These are phyloP conservation scores for Oryza longistaminata DNA, from an alignment of 176 grass and related monocot species.

Conservation along the genomic window DNA sequence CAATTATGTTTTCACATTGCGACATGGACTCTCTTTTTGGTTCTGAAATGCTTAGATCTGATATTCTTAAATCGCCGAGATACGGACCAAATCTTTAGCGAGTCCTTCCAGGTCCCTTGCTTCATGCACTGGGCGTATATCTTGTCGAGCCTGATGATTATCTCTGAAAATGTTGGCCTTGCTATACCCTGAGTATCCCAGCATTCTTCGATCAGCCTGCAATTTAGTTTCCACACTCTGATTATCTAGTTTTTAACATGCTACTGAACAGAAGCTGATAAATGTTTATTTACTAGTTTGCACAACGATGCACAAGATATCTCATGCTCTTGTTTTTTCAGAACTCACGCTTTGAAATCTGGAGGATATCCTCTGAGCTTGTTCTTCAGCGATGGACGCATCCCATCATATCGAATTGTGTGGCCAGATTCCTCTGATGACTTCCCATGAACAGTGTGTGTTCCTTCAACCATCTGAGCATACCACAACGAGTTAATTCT, in stretches of 20 bases:
- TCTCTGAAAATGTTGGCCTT: constrained; percentile 88
- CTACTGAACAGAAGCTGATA: neutral
- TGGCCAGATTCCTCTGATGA: constrained; percentile 54
- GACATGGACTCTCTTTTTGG: constrained; percentile 28
- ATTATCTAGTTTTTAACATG: no score
- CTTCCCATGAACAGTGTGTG: constrained; percentile 52
- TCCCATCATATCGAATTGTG: constrained; percentile 55
- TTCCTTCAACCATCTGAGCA: constrained; percentile 75
- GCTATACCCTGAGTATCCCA: constrained; percentile 57
- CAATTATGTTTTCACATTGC: constrained; percentile 2
- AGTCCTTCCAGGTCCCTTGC: constrained; percentile 83
- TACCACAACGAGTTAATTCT: neutral
- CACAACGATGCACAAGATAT: neutral
- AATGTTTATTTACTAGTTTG: neutral
- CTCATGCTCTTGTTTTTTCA: neutral
- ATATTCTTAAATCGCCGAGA: constrained; percentile 23
- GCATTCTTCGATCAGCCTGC: constrained; percentile 92
- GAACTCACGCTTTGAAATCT: constrained; percentile 88
- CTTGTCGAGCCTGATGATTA: constrained; percentile 88
- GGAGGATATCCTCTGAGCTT: constrained; percentile 73
- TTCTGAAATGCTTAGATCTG: constrained; percentile 21
- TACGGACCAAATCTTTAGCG: constrained; percentile 88
- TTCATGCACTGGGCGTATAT: constrained; percentile 64
- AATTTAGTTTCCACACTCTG: neutral
- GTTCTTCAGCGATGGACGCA: constrained; percentile 72